phyloP scores from a whole-genome alignment of 192 early-diverging fungal species.

The Podochytrium sp. region DNA sequence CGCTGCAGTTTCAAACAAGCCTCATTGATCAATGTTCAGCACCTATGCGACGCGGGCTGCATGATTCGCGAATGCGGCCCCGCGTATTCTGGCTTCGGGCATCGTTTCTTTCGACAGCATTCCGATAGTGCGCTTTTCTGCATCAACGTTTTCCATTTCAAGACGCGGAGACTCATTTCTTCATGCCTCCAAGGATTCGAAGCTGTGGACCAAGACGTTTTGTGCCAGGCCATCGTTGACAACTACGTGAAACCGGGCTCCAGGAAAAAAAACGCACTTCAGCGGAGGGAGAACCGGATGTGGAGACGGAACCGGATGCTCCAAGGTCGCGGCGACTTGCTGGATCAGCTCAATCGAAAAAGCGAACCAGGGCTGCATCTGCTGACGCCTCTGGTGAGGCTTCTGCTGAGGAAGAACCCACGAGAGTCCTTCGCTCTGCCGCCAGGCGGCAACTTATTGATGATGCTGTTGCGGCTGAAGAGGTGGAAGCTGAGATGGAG shows the following conservation, averaged over 20 bases:
- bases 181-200: not conserved
- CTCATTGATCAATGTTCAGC: no score
- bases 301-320: not conserved
- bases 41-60: not conserved
- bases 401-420: no score
- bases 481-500: no score
- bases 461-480: no score
- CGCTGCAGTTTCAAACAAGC: not conserved
- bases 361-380: no score
- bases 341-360: no score
- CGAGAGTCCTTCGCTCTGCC: no score
- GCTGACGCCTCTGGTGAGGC: no score
- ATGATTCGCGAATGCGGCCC: not conserved
- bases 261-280: not conserved
- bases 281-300: not conserved
- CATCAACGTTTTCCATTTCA: not conserved
- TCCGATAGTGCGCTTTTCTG: not conserved
- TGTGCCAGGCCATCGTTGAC: not conserved
- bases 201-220: not conserved
- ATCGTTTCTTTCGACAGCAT: not conserved
- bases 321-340: no score
- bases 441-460: no score
- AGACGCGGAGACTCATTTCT: not conserved
- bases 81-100: not conserved
- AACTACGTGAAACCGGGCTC: not conserved